A percentile compares a stretch with the other conserved stretches of the same genome.
Conservation (phyloP, 495 filamentous ascomycete species). For the Penicillium desertorum region DNA sequence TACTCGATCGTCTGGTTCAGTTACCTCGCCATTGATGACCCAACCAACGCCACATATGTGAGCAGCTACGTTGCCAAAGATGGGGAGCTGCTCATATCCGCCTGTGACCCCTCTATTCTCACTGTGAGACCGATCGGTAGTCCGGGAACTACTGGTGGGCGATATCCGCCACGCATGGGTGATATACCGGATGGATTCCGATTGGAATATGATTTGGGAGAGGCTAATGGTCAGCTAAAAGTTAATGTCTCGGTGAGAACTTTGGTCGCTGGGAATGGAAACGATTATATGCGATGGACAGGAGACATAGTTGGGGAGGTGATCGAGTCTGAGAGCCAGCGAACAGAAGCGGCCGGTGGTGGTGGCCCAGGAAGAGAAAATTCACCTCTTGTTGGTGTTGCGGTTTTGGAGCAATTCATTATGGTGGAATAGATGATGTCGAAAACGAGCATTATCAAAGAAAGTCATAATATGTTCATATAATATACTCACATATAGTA, state of each 20-base stretch:
- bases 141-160: conserved; percentile 15
- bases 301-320: conserved; percentile 27
- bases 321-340: background rate
- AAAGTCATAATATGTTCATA: background rate
- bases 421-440: conserved; percentile 14
- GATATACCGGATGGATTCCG: conserved; percentile 25
- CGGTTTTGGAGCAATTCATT: conserved; percentile 29
- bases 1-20: conserved; percentile 47
- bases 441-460: conserved; percentile 20
- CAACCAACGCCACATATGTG: conserved; percentile 26
- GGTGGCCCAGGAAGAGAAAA: background rate
- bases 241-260: conserved; percentile 24
- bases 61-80: conserved; percentile 35
- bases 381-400: conserved; percentile 15
- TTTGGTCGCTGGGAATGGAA: conserved; percentile 18
- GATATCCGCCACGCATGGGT: conserved; percentile 23
- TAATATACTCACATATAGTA: background rate
- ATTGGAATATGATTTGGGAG: conserved; percentile 17
- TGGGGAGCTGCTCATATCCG: conserved; percentile 18
- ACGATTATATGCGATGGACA: conserved; percentile 31
- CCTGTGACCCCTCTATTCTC: conserved; percentile 20
- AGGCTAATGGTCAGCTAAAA: conserved; percentile 6
- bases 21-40: conserved; percentile 20
- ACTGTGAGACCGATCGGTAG: conserved; percentile 19
- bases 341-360: background rate